These are phyloP conservation scores for Heliamphora pulchella DNA, from an alignment of 179 eudicot species.

Conservation along the genomic window DNA sequence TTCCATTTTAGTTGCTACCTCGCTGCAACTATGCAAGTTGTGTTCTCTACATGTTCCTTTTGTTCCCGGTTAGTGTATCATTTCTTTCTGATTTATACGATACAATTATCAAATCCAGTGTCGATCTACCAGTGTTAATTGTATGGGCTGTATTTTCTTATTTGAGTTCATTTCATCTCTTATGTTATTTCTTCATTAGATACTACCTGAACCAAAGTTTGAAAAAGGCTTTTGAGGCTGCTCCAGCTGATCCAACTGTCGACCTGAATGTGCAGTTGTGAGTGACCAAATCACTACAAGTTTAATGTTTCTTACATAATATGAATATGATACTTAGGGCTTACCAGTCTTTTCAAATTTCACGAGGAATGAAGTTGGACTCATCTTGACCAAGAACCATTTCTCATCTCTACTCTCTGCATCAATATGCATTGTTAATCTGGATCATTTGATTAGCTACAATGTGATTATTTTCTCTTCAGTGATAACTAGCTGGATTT, in stretches of 20 bases:
- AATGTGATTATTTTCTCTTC: neutral
- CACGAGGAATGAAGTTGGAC: neutral
- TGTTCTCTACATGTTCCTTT: constrained; percentile 71
- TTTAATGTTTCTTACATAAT: constrained; percentile 1
- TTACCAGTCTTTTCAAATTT: neutral
- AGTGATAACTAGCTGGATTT: neutral
- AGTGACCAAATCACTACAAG: constrained; percentile 22
- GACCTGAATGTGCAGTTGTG: constrained; percentile 94
- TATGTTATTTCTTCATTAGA: constrained; percentile 31
- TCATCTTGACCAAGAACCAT: neutral
- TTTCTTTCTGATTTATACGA: constrained; percentile 8
- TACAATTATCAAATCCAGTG: neutral
- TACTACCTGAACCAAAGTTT: constrained; percentile 51
- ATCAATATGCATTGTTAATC: neutral
- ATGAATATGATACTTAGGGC: neutral
- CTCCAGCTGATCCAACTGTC: constrained; percentile 97
- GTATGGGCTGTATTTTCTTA: neutral
- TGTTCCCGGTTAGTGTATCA: constrained; percentile 48
- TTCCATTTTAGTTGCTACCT: constrained; percentile 68
- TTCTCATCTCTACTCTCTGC: constrained; percentile 4
- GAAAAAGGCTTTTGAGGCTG: constrained; percentile 66
- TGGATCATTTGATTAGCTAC: neutral
- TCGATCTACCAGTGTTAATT: neutral
- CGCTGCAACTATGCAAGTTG: constrained; percentile 97
- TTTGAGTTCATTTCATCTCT: constrained; percentile 3